Evolutionary conservation across 139 green algal species (phyloP).

Genomic region (Astrephomene gubernaculifera): DNA sequence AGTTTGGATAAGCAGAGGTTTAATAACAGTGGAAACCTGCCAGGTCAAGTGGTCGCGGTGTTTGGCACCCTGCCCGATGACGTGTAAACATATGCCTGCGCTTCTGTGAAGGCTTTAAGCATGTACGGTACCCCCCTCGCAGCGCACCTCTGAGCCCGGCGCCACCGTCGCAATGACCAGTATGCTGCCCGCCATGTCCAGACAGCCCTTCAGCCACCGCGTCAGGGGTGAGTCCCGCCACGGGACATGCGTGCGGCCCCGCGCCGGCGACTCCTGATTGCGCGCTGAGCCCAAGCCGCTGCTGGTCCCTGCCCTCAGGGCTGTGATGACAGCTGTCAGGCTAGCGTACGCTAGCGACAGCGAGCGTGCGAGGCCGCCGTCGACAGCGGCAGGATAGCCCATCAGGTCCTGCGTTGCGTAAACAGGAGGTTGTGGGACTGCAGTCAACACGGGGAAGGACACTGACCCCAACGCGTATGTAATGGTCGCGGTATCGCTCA

Average conservation of each 20-base stretch:
- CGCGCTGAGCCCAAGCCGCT: background rate
- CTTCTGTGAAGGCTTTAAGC: no score
- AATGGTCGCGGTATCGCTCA: no score
- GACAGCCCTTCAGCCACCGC: conserved; percentile 52
- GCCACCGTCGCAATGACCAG: conserved; percentile 50
- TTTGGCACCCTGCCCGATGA: no score
- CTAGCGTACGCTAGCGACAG: conserved; percentile 48
- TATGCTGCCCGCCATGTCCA: conserved; percentile 14
- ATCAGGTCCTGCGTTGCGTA: conserved; percentile 42
- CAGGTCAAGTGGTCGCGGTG: no score
- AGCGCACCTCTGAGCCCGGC: conserved; percentile 48
- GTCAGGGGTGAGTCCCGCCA: conserved; percentile 61
- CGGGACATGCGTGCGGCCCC: conserved; percentile 45
- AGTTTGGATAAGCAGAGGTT: no score
- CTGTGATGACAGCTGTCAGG: conserved; percentile 51
- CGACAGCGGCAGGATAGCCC: conserved; percentile 5
- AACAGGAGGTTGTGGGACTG: no score
- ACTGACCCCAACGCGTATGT: no score
- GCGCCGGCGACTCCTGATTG: conserved; percentile 9
- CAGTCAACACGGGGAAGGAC: no score
- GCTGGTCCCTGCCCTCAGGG: conserved; percentile 17
- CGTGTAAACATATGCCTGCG: no score
- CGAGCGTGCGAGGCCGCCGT: conserved; percentile 42
- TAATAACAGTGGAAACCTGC: no score
- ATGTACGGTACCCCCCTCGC: no score